A percentile compares a stretch with the other conserved stretches of the same genome.
These are phyloP conservation scores for Amanita molliuscula DNA, from an alignment of 768 basidiomycete species.

Conservation along the genomic window DNA sequence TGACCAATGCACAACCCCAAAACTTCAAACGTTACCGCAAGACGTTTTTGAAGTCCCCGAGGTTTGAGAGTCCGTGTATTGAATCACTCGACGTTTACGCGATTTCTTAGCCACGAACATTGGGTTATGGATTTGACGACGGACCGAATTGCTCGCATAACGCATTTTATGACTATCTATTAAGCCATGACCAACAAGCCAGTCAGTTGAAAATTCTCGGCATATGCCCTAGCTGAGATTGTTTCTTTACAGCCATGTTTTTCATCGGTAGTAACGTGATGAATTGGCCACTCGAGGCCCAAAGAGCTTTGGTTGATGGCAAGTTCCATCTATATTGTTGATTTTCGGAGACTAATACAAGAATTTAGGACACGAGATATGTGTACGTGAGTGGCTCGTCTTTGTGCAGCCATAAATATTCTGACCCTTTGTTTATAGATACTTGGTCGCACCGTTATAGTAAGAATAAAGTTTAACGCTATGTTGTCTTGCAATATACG, in stretches of 20 bases:
- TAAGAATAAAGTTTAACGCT: conserved; percentile 14
- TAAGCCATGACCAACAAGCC: conserved; percentile 45
- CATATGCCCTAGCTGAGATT: background rate
- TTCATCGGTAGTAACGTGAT: conserved; percentile 51
- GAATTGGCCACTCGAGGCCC: conserved; percentile 46
- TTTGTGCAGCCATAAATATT: background rate
- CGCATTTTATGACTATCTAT: conserved; percentile 46
- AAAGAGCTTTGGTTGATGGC: conserved; percentile 43
- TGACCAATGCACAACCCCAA: conserved; percentile 35
- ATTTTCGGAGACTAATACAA: background rate
- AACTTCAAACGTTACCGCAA: conserved; percentile 26
- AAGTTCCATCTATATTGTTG: background rate
- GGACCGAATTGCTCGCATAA: conserved; percentile 61
- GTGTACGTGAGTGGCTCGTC: conserved; percentile 36
- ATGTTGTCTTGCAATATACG: background rate
- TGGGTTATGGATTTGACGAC: conserved; percentile 56
- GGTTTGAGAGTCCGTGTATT: conserved; percentile 15
- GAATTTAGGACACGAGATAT: conserved; percentile 42
- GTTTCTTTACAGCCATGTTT: conserved; percentile 37
- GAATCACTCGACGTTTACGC: background rate
- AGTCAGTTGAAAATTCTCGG: conserved; percentile 24
- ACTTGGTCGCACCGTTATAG: conserved; percentile 49
- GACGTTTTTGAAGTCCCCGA: conserved; percentile 42
- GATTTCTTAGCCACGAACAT: conserved; percentile 32
- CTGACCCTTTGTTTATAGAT: conserved; percentile 19